These are phyloP conservation scores for Cucumis sativus DNA, from an alignment of 306 rosid species.

Conservation along the genomic window DNA sequence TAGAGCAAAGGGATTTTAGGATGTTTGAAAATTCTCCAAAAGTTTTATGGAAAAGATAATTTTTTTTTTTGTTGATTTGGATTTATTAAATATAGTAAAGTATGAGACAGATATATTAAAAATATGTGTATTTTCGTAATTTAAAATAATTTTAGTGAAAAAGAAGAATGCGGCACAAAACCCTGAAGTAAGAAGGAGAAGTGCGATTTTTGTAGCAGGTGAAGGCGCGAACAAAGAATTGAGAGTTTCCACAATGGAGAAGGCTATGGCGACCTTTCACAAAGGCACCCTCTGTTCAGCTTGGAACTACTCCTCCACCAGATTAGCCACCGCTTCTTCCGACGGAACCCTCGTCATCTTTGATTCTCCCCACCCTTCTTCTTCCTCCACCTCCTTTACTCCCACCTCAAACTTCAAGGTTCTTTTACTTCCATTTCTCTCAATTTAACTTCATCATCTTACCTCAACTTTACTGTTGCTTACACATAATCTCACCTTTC, in stretches of 20 bases:
- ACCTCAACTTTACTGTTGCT: background rate
- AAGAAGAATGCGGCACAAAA: background rate
- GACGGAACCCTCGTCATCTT: slow-evolving; percentile 62
- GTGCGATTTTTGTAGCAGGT: background rate
- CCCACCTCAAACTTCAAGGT: slow-evolving; percentile 56
- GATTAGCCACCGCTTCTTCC: slow-evolving; percentile 60
- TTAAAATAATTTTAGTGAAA: too few relatives aligned
- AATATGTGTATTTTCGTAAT: too few relatives aligned
- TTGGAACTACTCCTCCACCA: slow-evolving; percentile 50
- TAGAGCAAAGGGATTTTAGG: too few relatives aligned
- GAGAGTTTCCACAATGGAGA: slow-evolving; percentile 35
- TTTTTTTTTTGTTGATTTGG: too few relatives aligned
- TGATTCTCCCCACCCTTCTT: slow-evolving; percentile 41
- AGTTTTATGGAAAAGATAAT: too few relatives aligned
- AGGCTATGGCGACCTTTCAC: slow-evolving; percentile 47
- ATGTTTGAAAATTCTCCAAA: too few relatives aligned
- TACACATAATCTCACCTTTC: background rate
- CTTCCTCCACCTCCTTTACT: slow-evolving; percentile 47
- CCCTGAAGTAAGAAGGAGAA: background rate
- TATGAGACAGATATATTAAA: too few relatives aligned
- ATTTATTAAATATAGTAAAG: too few relatives aligned
- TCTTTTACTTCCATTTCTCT: background rate
- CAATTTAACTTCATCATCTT: background rate
- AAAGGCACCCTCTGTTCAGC: slow-evolving; percentile 56
- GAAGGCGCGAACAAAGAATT: background rate